A percentile compares a stretch with the other conserved stretches of the same genome.
phyloP scores from a whole-genome alignment of 371 early-diverging fungal genomes.

The Mortierella sp. region DNA sequence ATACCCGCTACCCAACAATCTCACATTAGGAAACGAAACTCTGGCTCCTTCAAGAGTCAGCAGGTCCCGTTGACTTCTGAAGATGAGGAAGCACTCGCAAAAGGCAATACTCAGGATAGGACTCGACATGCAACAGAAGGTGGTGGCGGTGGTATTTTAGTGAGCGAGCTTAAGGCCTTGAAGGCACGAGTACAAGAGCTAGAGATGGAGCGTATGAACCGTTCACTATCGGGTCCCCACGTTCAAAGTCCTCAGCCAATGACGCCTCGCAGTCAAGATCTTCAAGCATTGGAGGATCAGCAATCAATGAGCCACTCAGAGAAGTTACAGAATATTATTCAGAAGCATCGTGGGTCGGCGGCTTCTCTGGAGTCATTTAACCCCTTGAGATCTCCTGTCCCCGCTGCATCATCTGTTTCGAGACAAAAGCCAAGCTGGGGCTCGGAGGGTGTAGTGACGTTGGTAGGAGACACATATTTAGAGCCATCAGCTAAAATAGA shows the following conservation, averaged over 20 bases:
- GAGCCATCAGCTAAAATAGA: conserved; percentile 12
- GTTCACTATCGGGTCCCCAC: conserved; percentile 28
- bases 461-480: neutral
- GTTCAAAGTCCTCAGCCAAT: conserved; percentile 18
- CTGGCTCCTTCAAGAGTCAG: conserved; percentile 28
- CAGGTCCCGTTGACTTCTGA: conserved; percentile 33
- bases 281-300: conserved; percentile 8
- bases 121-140: conserved; percentile 18
- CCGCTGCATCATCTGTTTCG: neutral
- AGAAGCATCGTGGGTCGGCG: conserved; percentile 14
- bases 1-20: conserved; percentile 4
- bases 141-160: conserved; percentile 18
- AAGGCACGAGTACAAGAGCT: conserved; percentile 51
- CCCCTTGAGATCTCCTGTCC: conserved; percentile 18
- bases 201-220: conserved; percentile 48
- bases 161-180: conserved; percentile 47
- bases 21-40: conserved; percentile 18
- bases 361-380: conserved; percentile 2
- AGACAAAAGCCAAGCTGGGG: conserved; percentile 1
- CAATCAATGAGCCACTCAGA: conserved; percentile 19
- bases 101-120: conserved; percentile 11
- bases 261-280: conserved; percentile 8
- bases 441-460: neutral
- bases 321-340: conserved; percentile 15
- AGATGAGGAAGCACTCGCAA: conserved; percentile 24